Percentiles rank a stretch among this genome's conserved stretches.
phyloP scores from a whole-genome alignment of 306 rosid species.

The Albizia julibrissin region DNA sequence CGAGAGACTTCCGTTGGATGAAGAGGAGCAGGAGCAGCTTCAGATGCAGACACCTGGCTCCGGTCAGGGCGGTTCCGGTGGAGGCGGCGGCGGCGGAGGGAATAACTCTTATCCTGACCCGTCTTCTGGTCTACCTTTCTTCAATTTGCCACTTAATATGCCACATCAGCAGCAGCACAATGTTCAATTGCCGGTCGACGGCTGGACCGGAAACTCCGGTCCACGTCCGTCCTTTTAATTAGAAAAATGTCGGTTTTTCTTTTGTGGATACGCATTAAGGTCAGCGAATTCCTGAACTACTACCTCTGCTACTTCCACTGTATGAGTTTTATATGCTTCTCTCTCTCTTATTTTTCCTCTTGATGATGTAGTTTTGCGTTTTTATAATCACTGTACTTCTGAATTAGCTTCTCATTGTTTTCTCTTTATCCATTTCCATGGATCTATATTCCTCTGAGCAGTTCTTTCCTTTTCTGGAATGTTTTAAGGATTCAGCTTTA shows the following conservation, averaged over 20 bases:
- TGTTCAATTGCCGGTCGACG: conserved; percentile 77
- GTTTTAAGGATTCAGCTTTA: conserved; percentile 40
- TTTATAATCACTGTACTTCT: background rate
- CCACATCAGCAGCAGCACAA: conserved; percentile 25
- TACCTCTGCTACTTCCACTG: background rate
- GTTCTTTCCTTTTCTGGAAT: conserved; percentile 19
- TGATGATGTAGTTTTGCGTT: conserved; percentile 28
- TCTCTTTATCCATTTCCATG: conserved; percentile 28
- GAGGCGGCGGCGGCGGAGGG: conserved; percentile 23
- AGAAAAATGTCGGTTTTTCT: background rate
- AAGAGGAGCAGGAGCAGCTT: conserved; percentile 53
- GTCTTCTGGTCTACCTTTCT: conserved; percentile 87
- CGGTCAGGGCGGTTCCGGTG: conserved; percentile 38
- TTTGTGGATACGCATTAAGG: conserved; percentile 43
- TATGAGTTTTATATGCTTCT: conserved; percentile 15
- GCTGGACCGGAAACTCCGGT: conserved; percentile 57
- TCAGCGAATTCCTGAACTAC: conserved; percentile 50
- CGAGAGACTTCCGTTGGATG: conserved; percentile 84
- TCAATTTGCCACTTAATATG: conserved; percentile 55
- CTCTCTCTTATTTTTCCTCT: background rate
- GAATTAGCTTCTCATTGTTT: conserved; percentile 28
- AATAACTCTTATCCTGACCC: conserved; percentile 71
- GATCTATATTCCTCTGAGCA: background rate
- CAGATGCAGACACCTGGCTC: conserved; percentile 54
- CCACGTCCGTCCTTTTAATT: conserved; percentile 49